Percentiles rank a stretch among this genome's conserved stretches.
Evolutionary conservation across 176 grass and related monocot species (phyloP).

Genomic region (Thinopyrum elongatum): DNA sequence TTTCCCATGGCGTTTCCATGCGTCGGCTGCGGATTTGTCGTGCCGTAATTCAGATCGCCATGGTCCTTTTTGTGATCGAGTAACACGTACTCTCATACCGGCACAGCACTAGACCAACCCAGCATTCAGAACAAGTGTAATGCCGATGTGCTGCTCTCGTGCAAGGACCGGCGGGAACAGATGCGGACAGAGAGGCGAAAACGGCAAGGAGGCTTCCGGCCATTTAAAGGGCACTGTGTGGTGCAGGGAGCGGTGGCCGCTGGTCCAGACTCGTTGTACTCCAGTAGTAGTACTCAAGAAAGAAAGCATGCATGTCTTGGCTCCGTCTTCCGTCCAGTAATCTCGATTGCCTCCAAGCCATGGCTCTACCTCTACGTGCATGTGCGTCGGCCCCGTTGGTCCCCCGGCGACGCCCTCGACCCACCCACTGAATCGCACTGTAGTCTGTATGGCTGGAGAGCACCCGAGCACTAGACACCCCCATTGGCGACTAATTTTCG

Average conservation of each 20-base stretch:
- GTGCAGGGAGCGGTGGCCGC: not conserved
- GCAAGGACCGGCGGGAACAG: not conserved
- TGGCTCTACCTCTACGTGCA: conserved; percentile 13
- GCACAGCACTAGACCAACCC: not conserved
- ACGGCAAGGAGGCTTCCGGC: not conserved
- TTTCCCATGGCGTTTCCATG: not conserved
- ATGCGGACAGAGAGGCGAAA: not conserved
- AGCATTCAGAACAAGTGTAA: not conserved
- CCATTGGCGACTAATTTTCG: too few relatives aligned
- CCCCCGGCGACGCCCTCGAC: not conserved
- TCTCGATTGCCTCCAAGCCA: not conserved
- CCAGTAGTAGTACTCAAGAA: not conserved
- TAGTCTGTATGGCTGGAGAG: not conserved
- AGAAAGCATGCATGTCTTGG: not conserved
- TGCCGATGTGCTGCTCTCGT: not conserved
- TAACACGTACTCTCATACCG: too few relatives aligned
- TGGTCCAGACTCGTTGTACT: not conserved
- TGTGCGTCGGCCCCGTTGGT: conserved; percentile 18
- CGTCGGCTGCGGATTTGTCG: not conserved
- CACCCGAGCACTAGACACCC: too few relatives aligned
- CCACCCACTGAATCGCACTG: too few relatives aligned
- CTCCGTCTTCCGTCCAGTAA: not conserved
- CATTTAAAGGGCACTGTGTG: not conserved
- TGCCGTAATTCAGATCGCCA: not conserved
- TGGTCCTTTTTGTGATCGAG: not conserved